A percentile compares a stretch with the other conserved stretches of the same genome.
phyloP scores from a whole-genome alignment of 169 alveolate genomes.

The Perkinsus chesapeaki region DNA sequence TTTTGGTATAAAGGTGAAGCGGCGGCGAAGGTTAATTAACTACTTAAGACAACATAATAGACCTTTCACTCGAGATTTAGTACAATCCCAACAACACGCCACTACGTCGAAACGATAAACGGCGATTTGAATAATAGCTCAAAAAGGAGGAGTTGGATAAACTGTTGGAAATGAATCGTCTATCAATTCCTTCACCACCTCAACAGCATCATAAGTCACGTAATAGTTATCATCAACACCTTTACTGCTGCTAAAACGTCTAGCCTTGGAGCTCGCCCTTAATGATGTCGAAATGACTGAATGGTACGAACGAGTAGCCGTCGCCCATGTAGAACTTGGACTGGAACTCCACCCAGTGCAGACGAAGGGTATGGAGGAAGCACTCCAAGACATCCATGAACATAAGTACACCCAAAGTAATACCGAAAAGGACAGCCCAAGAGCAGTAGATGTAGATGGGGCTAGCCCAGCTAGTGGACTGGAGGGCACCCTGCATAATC shows the following conservation, averaged over 20 bases:
- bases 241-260: neutral
- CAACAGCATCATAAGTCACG: too few relatives aligned
- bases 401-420: slow-evolving; percentile 91
- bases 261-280: neutral
- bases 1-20: too few relatives aligned
- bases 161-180: neutral
- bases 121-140: neutral
- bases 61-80: neutral
- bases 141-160: neutral
- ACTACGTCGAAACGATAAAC: neutral
- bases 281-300: slow-evolving; percentile 26
- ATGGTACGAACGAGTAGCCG: slow-evolving; percentile 89
- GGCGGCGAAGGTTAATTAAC: too few relatives aligned
- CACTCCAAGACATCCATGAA: slow-evolving; percentile 98
- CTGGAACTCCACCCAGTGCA: slow-evolving; percentile 99
- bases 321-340: slow-evolving; percentile 97
- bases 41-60: neutral
- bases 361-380: slow-evolving; percentile 96
- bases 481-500: neutral
- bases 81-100: neutral
- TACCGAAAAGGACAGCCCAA: slow-evolving; percentile 66
- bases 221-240: neutral
- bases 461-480: neutral
- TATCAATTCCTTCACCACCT: neutral
- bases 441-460: neutral